These are phyloP conservation scores for Psilocybe azurescens DNA, from an alignment of 768 basidiomycete species.

Conservation along the genomic window DNA sequence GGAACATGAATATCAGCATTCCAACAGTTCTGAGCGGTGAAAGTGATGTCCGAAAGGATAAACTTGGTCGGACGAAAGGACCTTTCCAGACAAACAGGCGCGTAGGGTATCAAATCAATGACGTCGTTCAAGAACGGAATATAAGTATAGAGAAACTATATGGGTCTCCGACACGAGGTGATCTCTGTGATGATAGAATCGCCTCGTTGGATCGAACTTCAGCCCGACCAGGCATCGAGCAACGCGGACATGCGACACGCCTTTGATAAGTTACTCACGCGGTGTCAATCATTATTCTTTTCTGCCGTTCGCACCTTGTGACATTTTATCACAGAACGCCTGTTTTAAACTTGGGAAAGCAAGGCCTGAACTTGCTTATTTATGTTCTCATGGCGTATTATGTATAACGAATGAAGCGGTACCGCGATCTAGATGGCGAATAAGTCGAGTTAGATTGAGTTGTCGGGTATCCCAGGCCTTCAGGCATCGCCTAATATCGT, in stretches of 20 bases:
- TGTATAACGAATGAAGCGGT: not conserved
- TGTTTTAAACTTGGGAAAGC: not conserved
- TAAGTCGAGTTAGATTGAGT: not conserved
- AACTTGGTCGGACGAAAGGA: no score
- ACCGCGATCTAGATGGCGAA: not conserved
- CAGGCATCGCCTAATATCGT: slow-evolving; percentile 6
- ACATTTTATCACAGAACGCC: no score
- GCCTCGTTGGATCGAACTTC: not conserved
- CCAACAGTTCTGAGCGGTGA: not conserved
- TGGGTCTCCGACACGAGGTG: not conserved
- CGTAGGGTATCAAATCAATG: slow-evolving; percentile 6
- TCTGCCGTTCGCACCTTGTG: not conserved
- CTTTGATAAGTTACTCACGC: not conserved
- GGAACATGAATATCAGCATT: not conserved
- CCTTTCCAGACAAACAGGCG: slow-evolving; percentile 3
- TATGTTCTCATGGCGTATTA: not conserved
- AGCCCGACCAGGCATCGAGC: not conserved
- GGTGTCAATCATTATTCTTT: not conserved
- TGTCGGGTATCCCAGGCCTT: not conserved
- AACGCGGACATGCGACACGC: not conserved
- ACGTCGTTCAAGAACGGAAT: slow-evolving; percentile 6
- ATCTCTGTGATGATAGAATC: not conserved
- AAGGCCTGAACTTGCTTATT: not conserved
- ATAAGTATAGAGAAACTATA: slow-evolving; percentile 7
- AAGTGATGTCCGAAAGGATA: not conserved